These are phyloP conservation scores for Verbena officinalis DNA, from an alignment of 257 asterid species.

Conservation along the genomic window DNA sequence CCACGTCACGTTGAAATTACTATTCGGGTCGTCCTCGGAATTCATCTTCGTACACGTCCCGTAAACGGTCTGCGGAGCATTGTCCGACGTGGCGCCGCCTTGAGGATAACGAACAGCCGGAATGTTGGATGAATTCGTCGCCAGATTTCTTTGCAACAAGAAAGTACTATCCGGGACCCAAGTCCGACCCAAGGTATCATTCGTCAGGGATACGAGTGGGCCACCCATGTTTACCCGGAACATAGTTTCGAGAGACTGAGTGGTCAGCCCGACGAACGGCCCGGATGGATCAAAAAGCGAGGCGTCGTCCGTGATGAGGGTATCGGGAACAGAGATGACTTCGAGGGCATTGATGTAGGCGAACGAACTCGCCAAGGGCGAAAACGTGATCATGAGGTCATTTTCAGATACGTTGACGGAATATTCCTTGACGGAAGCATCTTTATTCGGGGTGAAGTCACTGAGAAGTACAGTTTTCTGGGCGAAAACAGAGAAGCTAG, in stretches of 20 bases:
- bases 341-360: slow-evolving; percentile 83
- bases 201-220: slow-evolving; percentile 46
- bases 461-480: slow-evolving; percentile 47
- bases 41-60: slow-evolving; percentile 77
- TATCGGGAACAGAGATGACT: slow-evolving; percentile 68
- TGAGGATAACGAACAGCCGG: slow-evolving; percentile 54
- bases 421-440: slow-evolving; percentile 54
- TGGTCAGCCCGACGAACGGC: slow-evolving; percentile 44
- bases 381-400: slow-evolving; percentile 57
- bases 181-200: slow-evolving; percentile 74
- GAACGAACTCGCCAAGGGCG: slow-evolving; percentile 55
- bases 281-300: slow-evolving; percentile 45
- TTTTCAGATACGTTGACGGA: slow-evolving; percentile 51
- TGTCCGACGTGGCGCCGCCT: slow-evolving; percentile 57
- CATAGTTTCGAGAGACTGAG: slow-evolving; percentile 67
- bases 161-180: slow-evolving; percentile 61
- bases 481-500: slow-evolving; percentile 62
- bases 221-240: slow-evolving; percentile 89
- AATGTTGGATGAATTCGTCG: slow-evolving; percentile 42
- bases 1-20: slow-evolving; percentile 80
- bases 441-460: slow-evolving; percentile 51
- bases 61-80: slow-evolving; percentile 77
- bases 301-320: slow-evolving; percentile 61
- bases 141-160: slow-evolving; percentile 38
- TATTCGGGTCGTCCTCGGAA: slow-evolving; percentile 44